A percentile compares a stretch with the other conserved stretches of the same genome.
Conservation (phyloP, 257 asterid species). For the Euphrasia confusa region DNA sequence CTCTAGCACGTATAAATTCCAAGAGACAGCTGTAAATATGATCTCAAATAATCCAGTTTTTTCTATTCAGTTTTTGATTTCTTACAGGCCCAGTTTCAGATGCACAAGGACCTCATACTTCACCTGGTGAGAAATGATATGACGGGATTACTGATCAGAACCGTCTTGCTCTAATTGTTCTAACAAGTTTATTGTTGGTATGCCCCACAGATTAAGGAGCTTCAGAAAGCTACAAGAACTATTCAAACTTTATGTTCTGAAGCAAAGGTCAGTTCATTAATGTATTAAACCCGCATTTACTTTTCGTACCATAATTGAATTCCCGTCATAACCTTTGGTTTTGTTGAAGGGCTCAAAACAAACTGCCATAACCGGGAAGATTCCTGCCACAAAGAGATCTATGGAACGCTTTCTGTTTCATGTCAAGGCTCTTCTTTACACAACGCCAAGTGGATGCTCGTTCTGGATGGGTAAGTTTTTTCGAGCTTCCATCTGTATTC, state of each 20-base stretch:
- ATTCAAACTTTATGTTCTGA: slow-evolving; percentile 84
- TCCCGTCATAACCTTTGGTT: slow-evolving; percentile 18
- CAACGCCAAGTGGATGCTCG: slow-evolving; percentile 64
- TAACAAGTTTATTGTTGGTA: slow-evolving; percentile 15
- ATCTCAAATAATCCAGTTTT: slow-evolving; percentile 13
- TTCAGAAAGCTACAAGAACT: slow-evolving; percentile 84
- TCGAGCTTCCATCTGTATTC: background rate
- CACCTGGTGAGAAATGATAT: slow-evolving; percentile 52
- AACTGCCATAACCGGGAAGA: slow-evolving; percentile 66
- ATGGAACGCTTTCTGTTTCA: slow-evolving; percentile 85
- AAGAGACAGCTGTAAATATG: slow-evolving; percentile 6
- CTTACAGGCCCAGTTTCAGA: slow-evolving; percentile 57
- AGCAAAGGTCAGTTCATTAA: slow-evolving; percentile 58
- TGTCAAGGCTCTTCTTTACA: slow-evolving; percentile 81
- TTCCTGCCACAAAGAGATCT: slow-evolving; percentile 83
- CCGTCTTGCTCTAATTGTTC: slow-evolving; percentile 10
- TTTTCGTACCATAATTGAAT: slow-evolving; percentile 12
- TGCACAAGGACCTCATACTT: slow-evolving; percentile 60
- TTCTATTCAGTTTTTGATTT: slow-evolving; percentile 64
- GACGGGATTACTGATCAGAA: slow-evolving; percentile 17
- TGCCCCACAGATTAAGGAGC: slow-evolving; percentile 63
- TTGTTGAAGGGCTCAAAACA: slow-evolving; percentile 62
- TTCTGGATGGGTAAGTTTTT: slow-evolving; percentile 74
- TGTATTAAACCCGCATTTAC: background rate
- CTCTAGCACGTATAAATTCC: background rate